A percentile compares a stretch with the other conserved stretches of the same genome.
Conservation (phyloP, 2,329 filamentous ascomycete species). For the Gaeumannomyces sp. region DNA sequence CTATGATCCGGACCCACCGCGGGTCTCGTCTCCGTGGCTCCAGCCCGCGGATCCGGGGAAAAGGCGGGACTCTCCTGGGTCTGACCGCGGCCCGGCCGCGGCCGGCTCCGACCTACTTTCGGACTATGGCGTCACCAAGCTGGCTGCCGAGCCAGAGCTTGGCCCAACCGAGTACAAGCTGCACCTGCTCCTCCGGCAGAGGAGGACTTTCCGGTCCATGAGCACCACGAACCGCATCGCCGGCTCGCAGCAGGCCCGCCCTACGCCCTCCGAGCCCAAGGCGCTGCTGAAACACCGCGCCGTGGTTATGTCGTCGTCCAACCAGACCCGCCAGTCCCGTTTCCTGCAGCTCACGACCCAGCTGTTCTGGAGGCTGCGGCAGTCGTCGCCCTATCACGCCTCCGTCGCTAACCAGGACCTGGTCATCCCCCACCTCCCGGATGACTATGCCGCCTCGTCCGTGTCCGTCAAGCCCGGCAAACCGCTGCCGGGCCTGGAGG, state of each 20-base stretch:
- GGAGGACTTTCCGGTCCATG: conserved; percentile 65
- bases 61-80: conserved; percentile 24
- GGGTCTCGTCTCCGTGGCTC: conserved; percentile 88
- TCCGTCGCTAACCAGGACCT: conserved; percentile 65
- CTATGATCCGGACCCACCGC: conserved; percentile 79
- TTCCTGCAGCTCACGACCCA: conserved; percentile 92
- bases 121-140: conserved; percentile 63
- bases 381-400: conserved; percentile 86
- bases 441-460: conserved; percentile 46
- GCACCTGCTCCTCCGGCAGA: conserved; percentile 74
- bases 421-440: conserved; percentile 63
- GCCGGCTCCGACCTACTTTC: conserved; percentile 37
- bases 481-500: conserved; percentile 74
- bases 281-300: conserved; percentile 20
- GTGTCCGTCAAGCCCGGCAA: conserved; percentile 41
- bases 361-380: conserved; percentile 87
- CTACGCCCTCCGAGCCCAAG: conserved; percentile 21
- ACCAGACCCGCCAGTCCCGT: conserved; percentile 72
- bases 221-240: conserved; percentile 48
- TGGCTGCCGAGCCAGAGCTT: conserved; percentile 87
- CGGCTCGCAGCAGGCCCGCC: conserved; percentile 26
- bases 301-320: conserved; percentile 17
- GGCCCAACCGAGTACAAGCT: conserved; percentile 96
- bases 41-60: conserved; percentile 43
- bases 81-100: conserved; percentile 17